Evolutionary conservation across 768 basidiomycete genomes (phyloP).

Genomic region (Mycena belliarum): DNA sequence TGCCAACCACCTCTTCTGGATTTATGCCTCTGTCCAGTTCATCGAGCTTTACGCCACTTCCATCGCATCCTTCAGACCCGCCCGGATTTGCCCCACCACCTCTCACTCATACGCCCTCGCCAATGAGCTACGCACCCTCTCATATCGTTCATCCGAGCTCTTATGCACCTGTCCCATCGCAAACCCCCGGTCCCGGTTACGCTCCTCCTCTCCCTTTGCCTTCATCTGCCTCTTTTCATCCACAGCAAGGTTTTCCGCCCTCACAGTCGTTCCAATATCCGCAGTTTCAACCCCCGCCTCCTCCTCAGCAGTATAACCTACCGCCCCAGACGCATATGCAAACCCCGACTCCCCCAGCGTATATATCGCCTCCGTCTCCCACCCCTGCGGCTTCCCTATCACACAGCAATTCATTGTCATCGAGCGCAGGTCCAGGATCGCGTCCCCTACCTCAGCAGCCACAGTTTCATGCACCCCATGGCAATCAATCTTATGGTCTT

Average conservation of each 20-base stretch:
- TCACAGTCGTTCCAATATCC: constrained; percentile 37
- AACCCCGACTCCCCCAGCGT: constrained; percentile 34
- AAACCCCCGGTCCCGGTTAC: constrained; percentile 29
- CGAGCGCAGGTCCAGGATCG: constrained; percentile 35
- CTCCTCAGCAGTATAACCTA: constrained; percentile 41
- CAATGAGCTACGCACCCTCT: constrained; percentile 34
- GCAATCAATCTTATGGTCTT: constrained; percentile 32
- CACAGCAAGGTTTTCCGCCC: constrained; percentile 40
- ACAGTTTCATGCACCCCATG: constrained; percentile 38
- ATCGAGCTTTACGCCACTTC: constrained; percentile 36
- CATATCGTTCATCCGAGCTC: constrained; percentile 35
- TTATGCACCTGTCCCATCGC: constrained; percentile 30
- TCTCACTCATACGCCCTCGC: constrained; percentile 45
- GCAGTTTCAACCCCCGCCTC: constrained; percentile 38
- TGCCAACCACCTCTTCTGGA: constrained; percentile 67
- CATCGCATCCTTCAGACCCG: constrained; percentile 39
- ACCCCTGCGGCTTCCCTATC: constrained; percentile 33
- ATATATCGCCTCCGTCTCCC: constrained; percentile 34
- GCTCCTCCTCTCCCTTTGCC: constrained; percentile 28
- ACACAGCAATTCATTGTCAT: constrained; percentile 29
- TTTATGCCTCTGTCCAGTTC: constrained; percentile 56
- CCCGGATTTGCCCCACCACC: constrained; percentile 38
- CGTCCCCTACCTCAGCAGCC: constrained; percentile 50
- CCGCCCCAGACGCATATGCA: constrained; percentile 30
- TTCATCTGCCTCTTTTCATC: constrained; percentile 36